Conservation (phyloP, 805 yeast genomes). For the Phaffomyces antillensis region DNA sequence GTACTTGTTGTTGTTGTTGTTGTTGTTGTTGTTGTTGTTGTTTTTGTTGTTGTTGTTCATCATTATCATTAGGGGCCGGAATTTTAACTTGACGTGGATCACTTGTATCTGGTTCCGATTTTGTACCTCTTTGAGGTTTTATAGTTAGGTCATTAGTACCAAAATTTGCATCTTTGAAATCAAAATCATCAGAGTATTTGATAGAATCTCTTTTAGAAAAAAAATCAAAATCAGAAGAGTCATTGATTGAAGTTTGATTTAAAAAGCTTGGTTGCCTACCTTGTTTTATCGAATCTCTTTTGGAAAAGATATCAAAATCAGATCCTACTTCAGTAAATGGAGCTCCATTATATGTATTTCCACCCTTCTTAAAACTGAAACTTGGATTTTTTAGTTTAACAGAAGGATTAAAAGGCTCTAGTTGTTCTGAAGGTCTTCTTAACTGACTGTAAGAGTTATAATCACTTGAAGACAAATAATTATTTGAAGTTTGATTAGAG, state of each 20-base stretch:
- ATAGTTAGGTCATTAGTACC: neutral
- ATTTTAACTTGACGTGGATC: neutral
- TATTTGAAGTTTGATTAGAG: neutral
- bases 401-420: conserved; percentile 40
- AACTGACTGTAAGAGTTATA: conserved; percentile 22
- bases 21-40: neutral
- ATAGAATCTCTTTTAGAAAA: conserved; percentile 24
- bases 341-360: conserved; percentile 8
- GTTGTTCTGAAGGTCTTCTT: conserved; percentile 43
- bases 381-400: conserved; percentile 23
- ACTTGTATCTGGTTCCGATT: conserved; percentile 18
- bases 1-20: too few species aligned
- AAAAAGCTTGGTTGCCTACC: conserved; percentile 23
- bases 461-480: conserved; percentile 12
- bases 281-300: conserved; percentile 20
- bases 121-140: conserved; percentile 12
- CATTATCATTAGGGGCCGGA: too few species aligned
- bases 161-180: conserved; percentile 8
- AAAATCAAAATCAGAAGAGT: conserved; percentile 21
- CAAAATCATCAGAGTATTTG: conserved; percentile 15
- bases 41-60: neutral
- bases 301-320: conserved; percentile 21
- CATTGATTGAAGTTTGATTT: conserved; percentile 15
- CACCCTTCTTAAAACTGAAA: conserved; percentile 14
- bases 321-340: conserved; percentile 13